Evolutionary conservation across 805 yeast species (phyloP).

Genomic region (Kuraishia capsulata): DNA sequence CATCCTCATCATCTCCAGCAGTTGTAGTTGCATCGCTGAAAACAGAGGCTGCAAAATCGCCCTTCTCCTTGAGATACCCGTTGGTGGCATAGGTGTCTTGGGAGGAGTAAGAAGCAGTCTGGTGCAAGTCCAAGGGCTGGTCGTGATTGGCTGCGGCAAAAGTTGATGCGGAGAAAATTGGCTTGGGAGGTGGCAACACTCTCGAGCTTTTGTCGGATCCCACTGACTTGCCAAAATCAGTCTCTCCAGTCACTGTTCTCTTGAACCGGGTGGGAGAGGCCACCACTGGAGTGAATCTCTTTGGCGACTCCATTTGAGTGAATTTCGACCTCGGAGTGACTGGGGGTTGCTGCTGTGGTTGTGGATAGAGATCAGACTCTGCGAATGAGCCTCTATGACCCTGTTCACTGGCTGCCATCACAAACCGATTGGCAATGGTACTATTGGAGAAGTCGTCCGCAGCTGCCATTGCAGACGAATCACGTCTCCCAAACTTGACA

Average conservation of each 20-base stretch:
- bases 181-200: slow-evolving; percentile 54
- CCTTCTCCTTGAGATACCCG: neutral
- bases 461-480: slow-evolving; percentile 13
- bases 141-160: slow-evolving; percentile 46
- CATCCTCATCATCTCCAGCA: neutral
- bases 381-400: neutral
- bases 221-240: slow-evolving; percentile 25
- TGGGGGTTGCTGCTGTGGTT: slow-evolving; percentile 18
- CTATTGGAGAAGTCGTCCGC: slow-evolving; percentile 23
- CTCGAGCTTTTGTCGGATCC: slow-evolving; percentile 25
- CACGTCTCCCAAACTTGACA: slow-evolving; percentile 24
- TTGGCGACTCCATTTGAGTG: slow-evolving; percentile 67
- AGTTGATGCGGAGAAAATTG: slow-evolving; percentile 53
- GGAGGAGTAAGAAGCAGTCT: neutral
- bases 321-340: slow-evolving; percentile 55
- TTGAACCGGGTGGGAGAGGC: slow-evolving; percentile 22
- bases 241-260: slow-evolving; percentile 27
- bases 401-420: slow-evolving; percentile 23
- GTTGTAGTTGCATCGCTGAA: neutral
- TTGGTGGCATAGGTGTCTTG: neutral
- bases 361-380: slow-evolving; percentile 9
- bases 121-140: slow-evolving; percentile 8
- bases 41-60: neutral
- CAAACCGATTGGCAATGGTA: slow-evolving; percentile 28
- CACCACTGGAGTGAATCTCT: slow-evolving; percentile 41